Percentiles rank a stretch among this genome's conserved stretches.
These are phyloP conservation scores for Dactylellina parvicollis DNA, from an alignment of 2,329 filamentous ascomycete species.

Conservation along the genomic window DNA sequence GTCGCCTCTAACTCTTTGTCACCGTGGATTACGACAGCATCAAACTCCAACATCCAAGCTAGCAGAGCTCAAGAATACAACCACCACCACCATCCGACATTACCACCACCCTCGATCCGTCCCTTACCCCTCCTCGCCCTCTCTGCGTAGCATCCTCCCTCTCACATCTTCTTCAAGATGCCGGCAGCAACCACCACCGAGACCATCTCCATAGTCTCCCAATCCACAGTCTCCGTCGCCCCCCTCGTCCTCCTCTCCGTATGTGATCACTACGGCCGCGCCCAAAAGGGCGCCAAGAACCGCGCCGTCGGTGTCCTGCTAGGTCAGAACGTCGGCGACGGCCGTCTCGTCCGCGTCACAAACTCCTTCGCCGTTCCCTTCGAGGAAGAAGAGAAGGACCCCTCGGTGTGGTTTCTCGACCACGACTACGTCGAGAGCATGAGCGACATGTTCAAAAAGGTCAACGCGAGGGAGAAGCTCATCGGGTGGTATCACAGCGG, in stretches of 20 bases:
- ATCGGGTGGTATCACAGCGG: constrained; percentile 99
- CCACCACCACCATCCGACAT: constrained; percentile 1
- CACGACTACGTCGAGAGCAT: constrained; percentile 99
- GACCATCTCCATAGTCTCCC: constrained; percentile 51
- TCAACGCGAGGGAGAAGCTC: constrained; percentile 97
- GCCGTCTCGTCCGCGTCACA: constrained; percentile 80
- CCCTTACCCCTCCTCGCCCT: neutral
- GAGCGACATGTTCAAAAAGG: constrained; percentile 99
- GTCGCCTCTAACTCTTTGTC: neutral
- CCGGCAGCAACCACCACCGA: constrained; percentile 51
- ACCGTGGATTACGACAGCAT: constrained; percentile 26
- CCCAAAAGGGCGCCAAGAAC: constrained; percentile 85
- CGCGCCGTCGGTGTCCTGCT: constrained; percentile 93
- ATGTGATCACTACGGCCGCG: constrained; percentile 97
- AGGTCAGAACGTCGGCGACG: constrained; percentile 95
- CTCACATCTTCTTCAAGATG: constrained; percentile 22
- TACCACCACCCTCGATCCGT: constrained; percentile 1
- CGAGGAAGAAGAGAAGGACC: constrained; percentile 98
- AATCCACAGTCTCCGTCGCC: constrained; percentile 86
- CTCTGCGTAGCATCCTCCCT: neutral
- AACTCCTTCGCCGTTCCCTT: constrained; percentile 99
- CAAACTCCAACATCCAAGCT: neutral
- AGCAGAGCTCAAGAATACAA: constrained; percentile 4
- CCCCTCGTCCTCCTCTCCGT: constrained; percentile 96
- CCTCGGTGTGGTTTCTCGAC: constrained; percentile 98